Conservation (phyloP, 495 filamentous ascomycete genomes). For the Daldinia caldariorum region DNA sequence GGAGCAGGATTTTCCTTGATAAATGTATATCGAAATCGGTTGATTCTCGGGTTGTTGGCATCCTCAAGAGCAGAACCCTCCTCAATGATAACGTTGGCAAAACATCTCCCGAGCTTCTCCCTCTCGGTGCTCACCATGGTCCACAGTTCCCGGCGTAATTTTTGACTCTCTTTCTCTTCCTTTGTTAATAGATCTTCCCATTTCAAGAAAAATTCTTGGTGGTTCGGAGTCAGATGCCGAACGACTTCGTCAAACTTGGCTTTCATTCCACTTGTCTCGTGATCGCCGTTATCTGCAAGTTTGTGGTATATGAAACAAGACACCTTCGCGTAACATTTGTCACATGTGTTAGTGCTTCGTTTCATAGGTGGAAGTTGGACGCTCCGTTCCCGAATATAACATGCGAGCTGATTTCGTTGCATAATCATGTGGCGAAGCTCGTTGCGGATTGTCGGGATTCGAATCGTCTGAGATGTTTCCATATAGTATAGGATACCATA, state of each 20-base stretch:
- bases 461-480: constrained; percentile 83
- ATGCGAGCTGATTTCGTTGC: constrained; percentile 88
- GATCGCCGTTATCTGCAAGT: constrained; percentile 83
- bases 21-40: constrained; percentile 86
- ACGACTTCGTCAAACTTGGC: constrained; percentile 80
- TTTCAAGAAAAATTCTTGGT: constrained; percentile 86
- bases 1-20: constrained; percentile 67
- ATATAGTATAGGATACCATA: constrained; percentile 95
- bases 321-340: constrained; percentile 84
- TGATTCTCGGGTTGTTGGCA: constrained; percentile 77
- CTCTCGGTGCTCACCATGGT: constrained; percentile 90
- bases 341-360: constrained; percentile 77
- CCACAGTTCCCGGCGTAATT: constrained; percentile 89
- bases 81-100: constrained; percentile 74
- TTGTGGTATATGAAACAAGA: constrained; percentile 95
- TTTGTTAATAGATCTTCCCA: constrained; percentile 95
- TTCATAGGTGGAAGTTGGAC: constrained; percentile 85
- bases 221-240: constrained; percentile 73
- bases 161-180: constrained; percentile 88
- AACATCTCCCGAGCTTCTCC: constrained; percentile 81
- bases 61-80: constrained; percentile 77
- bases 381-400: constrained; percentile 80
- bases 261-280: constrained; percentile 78
- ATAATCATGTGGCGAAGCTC: constrained; percentile 96
- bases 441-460: constrained; percentile 82